Conservation (phyloP, 257 asterid genomes). For the Solanum paucissectum region DNA sequence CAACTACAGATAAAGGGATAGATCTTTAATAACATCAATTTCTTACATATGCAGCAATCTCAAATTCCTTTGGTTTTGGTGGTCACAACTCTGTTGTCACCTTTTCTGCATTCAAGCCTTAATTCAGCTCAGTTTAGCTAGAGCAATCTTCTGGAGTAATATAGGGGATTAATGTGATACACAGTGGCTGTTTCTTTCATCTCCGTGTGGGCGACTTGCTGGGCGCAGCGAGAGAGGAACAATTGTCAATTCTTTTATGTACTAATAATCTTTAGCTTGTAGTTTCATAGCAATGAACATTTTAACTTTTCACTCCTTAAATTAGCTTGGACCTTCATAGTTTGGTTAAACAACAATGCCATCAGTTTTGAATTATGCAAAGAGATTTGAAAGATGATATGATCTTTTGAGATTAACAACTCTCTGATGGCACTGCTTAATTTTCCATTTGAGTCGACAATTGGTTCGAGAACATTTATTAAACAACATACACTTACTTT, state of each 20-base stretch:
- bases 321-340: constrained; percentile 5
- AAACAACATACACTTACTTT: neutral
- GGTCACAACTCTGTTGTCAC: constrained; percentile 78
- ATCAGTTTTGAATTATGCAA: neutral
- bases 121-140: constrained; percentile 11
- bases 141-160: neutral
- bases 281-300: constrained; percentile 5
- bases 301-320: neutral
- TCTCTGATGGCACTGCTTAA: neutral
- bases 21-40: neutral
- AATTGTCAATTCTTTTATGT: constrained; percentile 4
- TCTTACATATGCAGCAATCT: constrained; percentile 45
- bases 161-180: neutral
- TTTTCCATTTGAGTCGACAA: neutral
- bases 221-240: neutral
- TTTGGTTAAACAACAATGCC: neutral
- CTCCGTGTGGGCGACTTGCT: neutral
- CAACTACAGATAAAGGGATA: neutral
- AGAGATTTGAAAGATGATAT: neutral
- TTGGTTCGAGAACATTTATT: neutral
- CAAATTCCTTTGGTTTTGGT: constrained; percentile 78
- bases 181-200: neutral
- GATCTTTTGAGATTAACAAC: neutral
- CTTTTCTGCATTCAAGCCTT: constrained; percentile 70
- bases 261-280: constrained; percentile 5